These are phyloP conservation scores for Aspergillus persii DNA, from an alignment of 2,329 filamentous ascomycete species.

Conservation along the genomic window DNA sequence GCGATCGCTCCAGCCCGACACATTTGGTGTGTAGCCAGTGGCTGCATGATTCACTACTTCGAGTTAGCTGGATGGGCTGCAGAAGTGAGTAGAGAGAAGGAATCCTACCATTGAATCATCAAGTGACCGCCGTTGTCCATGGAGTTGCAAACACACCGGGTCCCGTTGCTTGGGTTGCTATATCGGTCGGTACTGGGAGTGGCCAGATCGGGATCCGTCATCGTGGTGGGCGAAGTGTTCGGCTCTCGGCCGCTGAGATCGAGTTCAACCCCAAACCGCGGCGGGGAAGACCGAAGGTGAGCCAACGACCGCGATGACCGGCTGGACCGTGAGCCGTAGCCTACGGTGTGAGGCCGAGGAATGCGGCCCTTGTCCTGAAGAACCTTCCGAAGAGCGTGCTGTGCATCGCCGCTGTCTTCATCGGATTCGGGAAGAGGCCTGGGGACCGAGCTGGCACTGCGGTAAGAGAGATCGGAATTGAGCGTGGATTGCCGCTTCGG, in stretches of 20 bases:
- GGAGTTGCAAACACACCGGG: slow-evolving; percentile 58
- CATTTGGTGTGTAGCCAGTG: slow-evolving; percentile 62
- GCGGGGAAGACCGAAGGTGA: slow-evolving; percentile 46
- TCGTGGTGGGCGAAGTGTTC: slow-evolving; percentile 50
- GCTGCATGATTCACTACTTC: slow-evolving; percentile 56
- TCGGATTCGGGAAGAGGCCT: slow-evolving; percentile 27
- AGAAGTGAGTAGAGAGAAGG: background rate
- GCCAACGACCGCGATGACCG: slow-evolving; percentile 33
- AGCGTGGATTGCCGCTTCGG: slow-evolving; percentile 34
- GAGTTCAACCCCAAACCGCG: slow-evolving; percentile 35
- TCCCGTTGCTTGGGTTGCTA: slow-evolving; percentile 51
- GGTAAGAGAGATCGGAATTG: slow-evolving; percentile 32
- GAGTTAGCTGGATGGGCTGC: background rate
- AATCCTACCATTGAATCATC: slow-evolving; percentile 58
- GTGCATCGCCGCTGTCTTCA: slow-evolving; percentile 42
- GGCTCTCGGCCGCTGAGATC: slow-evolving; percentile 39
- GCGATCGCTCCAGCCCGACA: slow-evolving; percentile 52
- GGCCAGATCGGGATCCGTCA: slow-evolving; percentile 49
- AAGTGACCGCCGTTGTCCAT: slow-evolving; percentile 53
- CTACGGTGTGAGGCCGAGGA: slow-evolving; percentile 25
- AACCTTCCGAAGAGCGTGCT: slow-evolving; percentile 48
- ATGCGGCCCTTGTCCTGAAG: slow-evolving; percentile 35
- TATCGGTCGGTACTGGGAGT: slow-evolving; percentile 56
- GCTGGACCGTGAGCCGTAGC: slow-evolving; percentile 29
- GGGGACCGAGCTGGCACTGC: slow-evolving; percentile 28